Conservation (phyloP, 768 basidiomycete species). For the Tephrocybe sp. region DNA sequence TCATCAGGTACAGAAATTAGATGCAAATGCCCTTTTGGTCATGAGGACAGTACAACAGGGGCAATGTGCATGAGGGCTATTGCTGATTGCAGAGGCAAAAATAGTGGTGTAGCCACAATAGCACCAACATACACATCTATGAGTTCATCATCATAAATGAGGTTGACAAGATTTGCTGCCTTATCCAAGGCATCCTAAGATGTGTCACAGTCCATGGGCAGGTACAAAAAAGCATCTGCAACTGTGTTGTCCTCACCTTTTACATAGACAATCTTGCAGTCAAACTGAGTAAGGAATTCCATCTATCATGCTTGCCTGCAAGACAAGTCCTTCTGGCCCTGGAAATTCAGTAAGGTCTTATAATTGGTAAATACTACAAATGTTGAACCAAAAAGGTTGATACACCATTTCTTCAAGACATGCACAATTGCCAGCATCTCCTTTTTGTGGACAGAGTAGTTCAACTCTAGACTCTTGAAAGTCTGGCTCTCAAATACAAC, state of each 20-base stretch:
- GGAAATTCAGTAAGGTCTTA: constrained; percentile 27
- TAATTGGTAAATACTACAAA: constrained; percentile 15
- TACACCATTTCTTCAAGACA: constrained; percentile 25
- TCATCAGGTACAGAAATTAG: no score
- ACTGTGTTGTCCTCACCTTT: constrained; percentile 30
- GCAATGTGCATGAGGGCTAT: no score
- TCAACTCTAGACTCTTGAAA: constrained; percentile 5
- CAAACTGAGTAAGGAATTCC: constrained; percentile 32
- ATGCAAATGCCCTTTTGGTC: no score
- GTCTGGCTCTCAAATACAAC: constrained; percentile 4
- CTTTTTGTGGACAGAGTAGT: constrained; percentile 27
- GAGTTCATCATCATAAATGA: no score
- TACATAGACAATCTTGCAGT: constrained; percentile 32
- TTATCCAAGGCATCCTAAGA: no score
- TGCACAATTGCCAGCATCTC: constrained; percentile 36
- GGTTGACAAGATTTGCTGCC: no score
- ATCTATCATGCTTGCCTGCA: constrained; percentile 30
- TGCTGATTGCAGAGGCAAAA: no score
- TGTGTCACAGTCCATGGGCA: no score
- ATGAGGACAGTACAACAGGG: no score
- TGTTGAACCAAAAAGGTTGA: constrained; percentile 19
- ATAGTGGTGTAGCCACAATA: no score
- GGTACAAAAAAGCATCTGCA: constrained; percentile 32
- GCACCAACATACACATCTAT: no score
- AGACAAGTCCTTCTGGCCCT: constrained; percentile 27